A percentile compares a stretch with the other conserved stretches of the same genome.
phyloP scores from a whole-genome alignment of 345 rosid genomes.

The Pugionium cornutum region DNA sequence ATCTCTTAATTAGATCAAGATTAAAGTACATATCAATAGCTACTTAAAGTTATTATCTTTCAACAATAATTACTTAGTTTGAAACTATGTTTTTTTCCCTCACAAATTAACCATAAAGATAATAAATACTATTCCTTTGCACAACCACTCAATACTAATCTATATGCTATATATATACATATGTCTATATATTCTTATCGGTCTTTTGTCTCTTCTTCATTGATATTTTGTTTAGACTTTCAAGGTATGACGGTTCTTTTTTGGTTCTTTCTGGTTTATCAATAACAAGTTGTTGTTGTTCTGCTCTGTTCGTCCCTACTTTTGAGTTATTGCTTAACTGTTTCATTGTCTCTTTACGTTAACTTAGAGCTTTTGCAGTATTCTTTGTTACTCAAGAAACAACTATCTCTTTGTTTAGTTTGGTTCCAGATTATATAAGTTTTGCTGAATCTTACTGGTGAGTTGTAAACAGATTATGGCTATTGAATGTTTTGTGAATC shows the following conservation, averaged over 20 bases:
- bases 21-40: too few relatives aligned
- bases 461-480: not conserved
- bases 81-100: not conserved
- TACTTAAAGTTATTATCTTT: not conserved
- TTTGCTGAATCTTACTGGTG: not conserved
- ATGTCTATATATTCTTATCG: not conserved
- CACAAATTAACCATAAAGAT: not conserved
- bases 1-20: not conserved
- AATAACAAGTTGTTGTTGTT: not conserved
- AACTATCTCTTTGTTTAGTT: not conserved
- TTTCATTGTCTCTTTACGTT: not conserved
- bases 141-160: slow-evolving; percentile 34
- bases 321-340: not conserved
- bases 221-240: slow-evolving; percentile 1
- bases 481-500: too few relatives aligned
- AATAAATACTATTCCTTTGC: not conserved
- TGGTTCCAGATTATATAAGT: not conserved
- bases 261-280: slow-evolving; percentile 15
- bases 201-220: slow-evolving; percentile 23
- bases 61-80: not conserved
- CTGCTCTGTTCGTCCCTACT: not conserved
- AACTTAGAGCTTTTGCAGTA: not conserved
- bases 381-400: slow-evolving; percentile 1
- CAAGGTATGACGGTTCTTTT: not conserved
- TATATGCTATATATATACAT: not conserved